Base-by-base conservation (phyloP, 257 asterid species). In the Vinca minor region DNA sequence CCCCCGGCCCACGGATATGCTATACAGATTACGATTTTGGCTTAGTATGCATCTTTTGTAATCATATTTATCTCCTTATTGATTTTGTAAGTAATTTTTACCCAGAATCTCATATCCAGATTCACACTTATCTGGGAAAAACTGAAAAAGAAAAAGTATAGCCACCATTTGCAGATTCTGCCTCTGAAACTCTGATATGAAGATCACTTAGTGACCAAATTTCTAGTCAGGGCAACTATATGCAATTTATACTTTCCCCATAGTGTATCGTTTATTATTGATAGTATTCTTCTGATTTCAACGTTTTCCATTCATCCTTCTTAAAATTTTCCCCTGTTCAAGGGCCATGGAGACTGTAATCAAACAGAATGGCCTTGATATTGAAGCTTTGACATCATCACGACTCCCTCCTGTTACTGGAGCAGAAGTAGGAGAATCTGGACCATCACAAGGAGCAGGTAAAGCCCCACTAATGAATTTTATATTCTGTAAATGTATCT, bases 271-370 rank as follows among this genome's bases (percentile, higher is more conserved):
- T 56, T 8, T 31, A 28, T 26, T 17, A 15, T 14, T 56, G 41
- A 32, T 13, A 56, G 59, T 5, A 29, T 52, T 64, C 17, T 2
- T 52, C 70, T 47, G 26, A 36, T 45, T 23, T 53, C 34, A 35
- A 12, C 64, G 26, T 32, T 12, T 29, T 25, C 49, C 9, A 31
- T 41, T 36, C 4, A 38, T 31, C 28, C 23, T 50, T 41, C 12
- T 53, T 25, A 14, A 14, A 3, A 1, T 46, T 58, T 58, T 11
- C 34, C 2, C 45, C 64, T 44, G 67, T 75, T 72, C 74, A 71
- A 93, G 99, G 94, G 99, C 99, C 48, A 93, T 93, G 99, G 97
- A 93, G 81, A 93, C 99, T 70, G 97, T 93, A 50, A 85, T 93
- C 71, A 89, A 87, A 71, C 95, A 93, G 71, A 84, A 93, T 78